Evolutionary conservation across 441 rosid genomes (phyloP), one percentile per base, ranked within the genome.

Genomic region (Syzygium malaccense): DNA sequence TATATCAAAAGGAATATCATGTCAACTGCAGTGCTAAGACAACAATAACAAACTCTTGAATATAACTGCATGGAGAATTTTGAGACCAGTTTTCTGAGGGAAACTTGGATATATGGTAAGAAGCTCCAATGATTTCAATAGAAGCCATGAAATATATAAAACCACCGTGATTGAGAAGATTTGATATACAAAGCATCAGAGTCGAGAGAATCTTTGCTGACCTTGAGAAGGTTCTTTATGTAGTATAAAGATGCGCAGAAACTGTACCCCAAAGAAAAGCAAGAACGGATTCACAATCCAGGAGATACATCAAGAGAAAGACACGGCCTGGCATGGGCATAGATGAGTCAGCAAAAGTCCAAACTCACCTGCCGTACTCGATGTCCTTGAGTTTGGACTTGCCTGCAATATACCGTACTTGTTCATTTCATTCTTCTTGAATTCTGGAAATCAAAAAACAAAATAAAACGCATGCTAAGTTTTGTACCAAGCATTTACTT

Each of bases 341-440:
- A 83, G 45, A 89, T 66, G 60, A 58, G 55, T 86, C 25, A 68
- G 87, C n/a, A 84, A 45, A 56, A 26, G 60, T 23, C 7, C 85
- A 37, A 83, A 88, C 92, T 15, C 89, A 94, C 96, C 96, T 85
- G 92, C 58, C 33, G 55, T 87, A 56, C 89, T 90, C 10, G 91
- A 37, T 58, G 91, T 89, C 33, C 26, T 28, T n/a, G 89, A 88
- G 86, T 91, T 90, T 13, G 91, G 88, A 91, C 85, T 86, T 55
- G 88, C 86, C 58, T 85, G 88, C 48, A 86, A 85, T 49, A 88
- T 90, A 86, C 90, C 94, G 89, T 93, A 91, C 90, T 91, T 94
- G 75, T 91, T 93, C 90, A 91, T 48, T 87, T 93, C 95, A 60
- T 90, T 92, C 92, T 88, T 94, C 92, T 91, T 94, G 88, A 95